Conservation (phyloP, 1,284 basidiomycete genomes). For the Sporisorium iseilematis-ciliati region DNA sequence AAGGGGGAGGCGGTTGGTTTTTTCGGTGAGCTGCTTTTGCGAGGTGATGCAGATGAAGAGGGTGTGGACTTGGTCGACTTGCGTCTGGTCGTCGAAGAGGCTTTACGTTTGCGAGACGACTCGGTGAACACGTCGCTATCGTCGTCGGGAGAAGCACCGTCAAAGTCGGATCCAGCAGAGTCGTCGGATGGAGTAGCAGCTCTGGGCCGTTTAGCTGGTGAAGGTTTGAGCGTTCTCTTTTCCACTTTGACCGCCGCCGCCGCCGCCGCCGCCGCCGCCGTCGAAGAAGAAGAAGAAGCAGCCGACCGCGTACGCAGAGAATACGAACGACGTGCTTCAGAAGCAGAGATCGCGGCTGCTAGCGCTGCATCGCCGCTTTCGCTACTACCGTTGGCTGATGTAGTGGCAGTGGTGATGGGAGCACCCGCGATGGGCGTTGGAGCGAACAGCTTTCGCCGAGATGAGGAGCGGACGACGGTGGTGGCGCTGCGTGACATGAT, state of each 20-base stretch:
- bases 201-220: slow-evolving; percentile 13
- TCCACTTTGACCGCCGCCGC: background rate
- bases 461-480: slow-evolving; percentile 3
- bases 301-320: slow-evolving; percentile 23
- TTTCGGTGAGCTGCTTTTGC: slow-evolving; percentile 14
- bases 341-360: slow-evolving; percentile 22
- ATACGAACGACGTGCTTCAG: slow-evolving; percentile 27
- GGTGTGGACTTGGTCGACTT: slow-evolving; percentile 5
- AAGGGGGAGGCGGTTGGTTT: slow-evolving; percentile 40
- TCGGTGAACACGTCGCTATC: slow-evolving; percentile 30
- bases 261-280: too few relatives aligned
- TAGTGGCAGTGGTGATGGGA: background rate
- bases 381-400: background rate
- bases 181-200: slow-evolving; percentile 15
- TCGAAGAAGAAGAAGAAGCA: slow-evolving; percentile 3
- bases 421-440: slow-evolving; percentile 28
- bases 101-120: slow-evolving; percentile 3
- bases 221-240: slow-evolving; percentile 5
- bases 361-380: slow-evolving; percentile 25
- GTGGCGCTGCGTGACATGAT: slow-evolving; percentile 8
- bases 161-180: slow-evolving; percentile 26
- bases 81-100: background rate
- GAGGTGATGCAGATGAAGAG: background rate
- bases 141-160: slow-evolving; percentile 5
- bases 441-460: slow-evolving; percentile 45